These are phyloP conservation scores for Circinella minor DNA, from an alignment of 371 early-diverging fungal genomes.

Conservation along the genomic window DNA sequence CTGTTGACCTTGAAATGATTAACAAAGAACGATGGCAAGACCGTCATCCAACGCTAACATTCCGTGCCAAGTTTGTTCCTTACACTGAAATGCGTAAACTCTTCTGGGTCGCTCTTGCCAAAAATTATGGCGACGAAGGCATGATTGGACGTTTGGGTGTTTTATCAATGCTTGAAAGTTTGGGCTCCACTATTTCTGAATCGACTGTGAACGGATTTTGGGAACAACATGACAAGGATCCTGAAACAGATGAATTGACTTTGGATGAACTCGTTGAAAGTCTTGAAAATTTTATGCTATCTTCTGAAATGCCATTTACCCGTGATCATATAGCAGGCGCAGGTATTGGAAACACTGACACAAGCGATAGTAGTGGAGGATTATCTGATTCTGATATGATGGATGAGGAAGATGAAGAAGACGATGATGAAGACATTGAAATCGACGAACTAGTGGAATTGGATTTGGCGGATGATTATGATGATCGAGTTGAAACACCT, in stretches of 20 bases:
- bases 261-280: conserved; percentile 69
- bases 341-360: background rate
- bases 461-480: conserved; percentile 1
- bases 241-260: conserved; percentile 62
- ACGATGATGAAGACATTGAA: conserved; percentile 14
- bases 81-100: conserved; percentile 68
- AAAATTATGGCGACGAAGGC: conserved; percentile 66
- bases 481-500: conserved; percentile 5
- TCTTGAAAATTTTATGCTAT: conserved; percentile 58
- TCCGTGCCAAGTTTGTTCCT: conserved; percentile 69
- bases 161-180: conserved; percentile 75
- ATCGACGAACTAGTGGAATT: conserved; percentile 9
- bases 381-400: background rate
- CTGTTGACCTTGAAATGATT: conserved; percentile 42
- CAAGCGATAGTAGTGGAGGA: conserved; percentile 1
- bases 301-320: conserved; percentile 11
- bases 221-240: conserved; percentile 58
- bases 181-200: conserved; percentile 76
- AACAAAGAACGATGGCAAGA: conserved; percentile 45
- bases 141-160: conserved; percentile 64
- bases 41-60: conserved; percentile 48
- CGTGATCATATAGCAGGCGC: background rate
- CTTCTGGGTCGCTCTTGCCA: conserved; percentile 76
- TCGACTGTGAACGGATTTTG: conserved; percentile 71
- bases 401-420: conserved; percentile 18